Conservation (phyloP, 192 early-diverging fungal genomes). For the Coemansia sp. region DNA sequence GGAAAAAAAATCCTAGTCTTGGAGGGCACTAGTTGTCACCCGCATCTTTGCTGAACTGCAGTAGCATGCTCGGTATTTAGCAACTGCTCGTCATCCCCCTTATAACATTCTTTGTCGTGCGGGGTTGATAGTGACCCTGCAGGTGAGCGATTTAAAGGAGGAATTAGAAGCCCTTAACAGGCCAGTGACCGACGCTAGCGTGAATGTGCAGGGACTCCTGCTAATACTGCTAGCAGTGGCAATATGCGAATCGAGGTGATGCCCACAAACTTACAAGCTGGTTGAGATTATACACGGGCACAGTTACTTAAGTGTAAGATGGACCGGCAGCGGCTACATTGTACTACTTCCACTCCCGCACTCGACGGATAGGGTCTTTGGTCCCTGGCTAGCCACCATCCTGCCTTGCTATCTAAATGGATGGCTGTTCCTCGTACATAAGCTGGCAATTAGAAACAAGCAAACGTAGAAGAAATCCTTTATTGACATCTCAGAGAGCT, state of each 20-base stretch:
- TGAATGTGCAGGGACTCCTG: too few species aligned
- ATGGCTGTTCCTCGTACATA: background rate
- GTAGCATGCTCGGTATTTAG: constrained; percentile 7
- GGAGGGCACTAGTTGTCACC: background rate
- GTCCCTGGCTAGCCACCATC: background rate
- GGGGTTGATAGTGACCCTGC: background rate
- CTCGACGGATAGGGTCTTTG: background rate
- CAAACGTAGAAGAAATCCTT: constrained; percentile 5
- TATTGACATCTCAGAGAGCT: background rate
- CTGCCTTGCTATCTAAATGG: background rate
- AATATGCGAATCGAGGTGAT: background rate
- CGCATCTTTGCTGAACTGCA: constrained; percentile 2
- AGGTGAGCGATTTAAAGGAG: background rate
- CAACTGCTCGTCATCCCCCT: background rate
- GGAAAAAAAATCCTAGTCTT: too few species aligned
- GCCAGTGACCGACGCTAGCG: background rate
- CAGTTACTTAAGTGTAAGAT: too few species aligned
- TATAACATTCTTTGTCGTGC: background rate
- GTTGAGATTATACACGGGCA: too few species aligned
- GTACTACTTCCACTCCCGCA: background rate
- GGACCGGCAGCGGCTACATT: too few species aligned
- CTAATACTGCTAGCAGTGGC: too few species aligned
- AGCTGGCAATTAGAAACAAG: background rate
- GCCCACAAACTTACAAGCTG: background rate
- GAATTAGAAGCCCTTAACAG: background rate